These are phyloP conservation scores for Alternaria ventricosa DNA, from an alignment of 2,329 filamentous ascomycete genomes.

Conservation along the genomic window DNA sequence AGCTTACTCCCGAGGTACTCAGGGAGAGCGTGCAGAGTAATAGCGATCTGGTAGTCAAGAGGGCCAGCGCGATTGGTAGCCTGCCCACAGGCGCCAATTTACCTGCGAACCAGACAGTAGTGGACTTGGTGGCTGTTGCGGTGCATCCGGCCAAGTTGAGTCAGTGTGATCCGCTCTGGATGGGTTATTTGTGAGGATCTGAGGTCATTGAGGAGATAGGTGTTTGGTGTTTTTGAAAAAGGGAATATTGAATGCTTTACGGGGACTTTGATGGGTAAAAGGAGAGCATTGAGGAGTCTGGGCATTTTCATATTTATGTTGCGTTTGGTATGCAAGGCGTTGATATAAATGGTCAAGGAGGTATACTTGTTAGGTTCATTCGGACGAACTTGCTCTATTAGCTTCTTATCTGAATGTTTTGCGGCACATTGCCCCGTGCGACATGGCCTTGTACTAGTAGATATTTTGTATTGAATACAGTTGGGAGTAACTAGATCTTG, in stretches of 20 bases:
- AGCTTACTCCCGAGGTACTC: conserved; percentile 68
- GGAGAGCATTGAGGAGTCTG: neutral
- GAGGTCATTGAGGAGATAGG: neutral
- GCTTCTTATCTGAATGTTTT: neutral
- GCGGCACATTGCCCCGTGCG: neutral
- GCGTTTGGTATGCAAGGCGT: neutral
- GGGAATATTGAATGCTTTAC: neutral
- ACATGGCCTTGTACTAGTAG: neutral
- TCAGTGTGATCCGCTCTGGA: conserved; percentile 92
- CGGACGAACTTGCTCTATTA: neutral
- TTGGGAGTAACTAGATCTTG: neutral
- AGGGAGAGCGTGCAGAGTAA: conserved; percentile 84
- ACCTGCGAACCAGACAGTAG: conserved; percentile 95
- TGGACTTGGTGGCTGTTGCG: conserved; percentile 90
- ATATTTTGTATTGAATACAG: neutral
- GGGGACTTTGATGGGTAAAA: neutral
- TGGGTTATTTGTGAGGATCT: conserved; percentile 79
- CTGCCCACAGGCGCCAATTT: conserved; percentile 74
- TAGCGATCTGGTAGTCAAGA: conserved; percentile 89
- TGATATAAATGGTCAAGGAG: neutral
- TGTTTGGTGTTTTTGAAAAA: neutral
- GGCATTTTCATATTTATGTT: neutral
- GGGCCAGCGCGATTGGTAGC: conserved; percentile 83
- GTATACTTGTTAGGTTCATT: neutral
- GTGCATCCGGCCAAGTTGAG: conserved; percentile 91